Base-by-base conservation (phyloP, 441 rosid species). In the Adansonia madagascariensis region DNA sequence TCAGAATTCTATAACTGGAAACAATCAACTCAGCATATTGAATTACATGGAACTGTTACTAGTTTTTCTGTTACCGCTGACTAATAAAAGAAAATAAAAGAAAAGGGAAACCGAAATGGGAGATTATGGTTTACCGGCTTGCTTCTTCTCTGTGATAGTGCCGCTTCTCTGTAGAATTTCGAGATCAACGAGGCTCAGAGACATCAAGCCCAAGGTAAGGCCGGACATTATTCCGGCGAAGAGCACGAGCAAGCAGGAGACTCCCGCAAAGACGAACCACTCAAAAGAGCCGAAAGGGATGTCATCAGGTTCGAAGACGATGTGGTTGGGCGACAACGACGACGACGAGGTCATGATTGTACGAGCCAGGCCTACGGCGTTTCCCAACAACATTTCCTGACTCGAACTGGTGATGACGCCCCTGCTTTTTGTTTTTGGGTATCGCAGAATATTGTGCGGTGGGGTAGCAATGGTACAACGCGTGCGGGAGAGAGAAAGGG, bases 171-270 rank as follows among this genome's bases (percentile, higher is more conserved):
- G 91, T 41, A 94, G 93, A 68, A 94, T 91, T 82, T 93, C 98
- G 11, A 94, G 90, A 61, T 94, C 97, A 59, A 94, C 98, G 10
- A 90, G 92, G 12, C 97, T 88, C 27, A 92, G 77, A 14, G 98
- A 94, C 98, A 94, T 94, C 68, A 94, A 74, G 0, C 97, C 97
- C 10, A 94, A 84, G 7, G 98, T 94, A 47, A 94, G 93, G 6
- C 97, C 97, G 0, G 96, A 94, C 98, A 92, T 91, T 52, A 94
- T 89, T 0, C 98, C 98, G 10, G 98, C 98, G 82, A 95, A 93
- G 47, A 94, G 86, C 0, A 94, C 98, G 15, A 94, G 90, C n/a
- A 91, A 31, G 87, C 97, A 93, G 20, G 97, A 94, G 6, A 91
- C 60, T 9, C 91, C 98, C 2, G 87, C 94, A 82, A 89, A 91